A percentile compares a stretch with the other conserved stretches of the same genome.
phyloP scores from a whole-genome alignment of 805 yeast genomes.

The Ogataea methanolica region DNA sequence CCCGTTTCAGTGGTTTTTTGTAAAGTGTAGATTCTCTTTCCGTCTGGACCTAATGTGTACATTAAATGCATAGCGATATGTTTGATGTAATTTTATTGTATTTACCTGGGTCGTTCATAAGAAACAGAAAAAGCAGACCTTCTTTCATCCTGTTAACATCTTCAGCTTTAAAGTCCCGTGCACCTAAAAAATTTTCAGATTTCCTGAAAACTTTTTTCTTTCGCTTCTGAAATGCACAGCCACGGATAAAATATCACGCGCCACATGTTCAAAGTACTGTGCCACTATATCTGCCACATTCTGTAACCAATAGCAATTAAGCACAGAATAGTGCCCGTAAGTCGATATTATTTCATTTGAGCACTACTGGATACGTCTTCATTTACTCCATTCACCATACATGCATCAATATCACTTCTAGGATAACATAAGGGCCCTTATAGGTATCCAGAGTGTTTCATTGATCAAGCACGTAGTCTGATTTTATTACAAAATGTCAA shows the following conservation, averaged over 20 bases:
- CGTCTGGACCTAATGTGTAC: slow-evolving; percentile 94
- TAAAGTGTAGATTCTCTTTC: slow-evolving; percentile 92
- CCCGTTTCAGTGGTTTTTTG: slow-evolving; percentile 78
- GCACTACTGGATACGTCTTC: not conserved
- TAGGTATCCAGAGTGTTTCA: not conserved
- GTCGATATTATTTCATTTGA: not conserved
- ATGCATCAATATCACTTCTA: too few species aligned
- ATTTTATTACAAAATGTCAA: slow-evolving; percentile 13
- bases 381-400: not conserved
- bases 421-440: not conserved
- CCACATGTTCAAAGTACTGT: too few species aligned
- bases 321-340: too few species aligned
- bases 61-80: slow-evolving; percentile 79
- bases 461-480: not conserved
- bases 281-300: too few species aligned
- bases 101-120: not conserved
- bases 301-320: too few species aligned
- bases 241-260: too few species aligned
- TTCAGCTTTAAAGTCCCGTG: too few species aligned
- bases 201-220: too few species aligned
- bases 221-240: too few species aligned
- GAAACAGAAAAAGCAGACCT: not conserved
- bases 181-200: too few species aligned
- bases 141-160: too few species aligned
- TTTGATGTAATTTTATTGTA: not conserved